Percentiles rank a stretch among this genome's conserved stretches.
These are phyloP conservation scores for Pseudogymnoascus sp. DNA, from an alignment of 2,329 filamentous ascomycete genomes.

Conservation along the genomic window DNA sequence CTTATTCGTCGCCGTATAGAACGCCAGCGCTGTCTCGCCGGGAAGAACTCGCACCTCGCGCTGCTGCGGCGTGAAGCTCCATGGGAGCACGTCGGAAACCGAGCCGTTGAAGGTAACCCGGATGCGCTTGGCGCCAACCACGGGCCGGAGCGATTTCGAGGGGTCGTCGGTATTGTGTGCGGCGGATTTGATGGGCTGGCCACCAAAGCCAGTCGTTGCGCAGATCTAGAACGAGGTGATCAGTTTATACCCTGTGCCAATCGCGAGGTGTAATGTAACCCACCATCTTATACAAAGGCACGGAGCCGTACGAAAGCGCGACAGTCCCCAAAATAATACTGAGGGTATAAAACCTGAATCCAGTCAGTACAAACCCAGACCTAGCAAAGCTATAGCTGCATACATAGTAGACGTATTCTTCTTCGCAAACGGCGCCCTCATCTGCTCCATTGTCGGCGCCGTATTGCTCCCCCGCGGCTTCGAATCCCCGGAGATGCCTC, in stretches of 20 bases:
- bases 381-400: constrained; percentile 14
- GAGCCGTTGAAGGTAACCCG: constrained; percentile 94
- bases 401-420: constrained; percentile 64
- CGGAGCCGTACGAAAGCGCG: constrained; percentile 73
- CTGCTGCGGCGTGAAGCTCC: constrained; percentile 97
- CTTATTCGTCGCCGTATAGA: constrained; percentile 93
- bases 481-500: not conserved
- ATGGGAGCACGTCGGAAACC: constrained; percentile 88
- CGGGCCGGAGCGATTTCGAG: constrained; percentile 69
- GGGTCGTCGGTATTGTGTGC: constrained; percentile 59
- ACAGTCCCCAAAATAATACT: constrained; percentile 74
- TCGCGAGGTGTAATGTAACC: constrained; percentile 16
- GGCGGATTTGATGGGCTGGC: constrained; percentile 78
- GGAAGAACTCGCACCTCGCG: constrained; percentile 91
- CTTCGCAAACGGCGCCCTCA: constrained; percentile 55
- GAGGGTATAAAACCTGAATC: constrained; percentile 61
- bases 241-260: constrained; percentile 13
- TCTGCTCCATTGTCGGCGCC: constrained; percentile 53
- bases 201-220: constrained; percentile 83
- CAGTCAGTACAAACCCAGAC: not conserved
- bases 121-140: constrained; percentile 73
- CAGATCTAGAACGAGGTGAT: constrained; percentile 52
- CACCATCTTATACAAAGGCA: constrained; percentile 84
- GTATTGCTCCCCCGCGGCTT: not conserved
- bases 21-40: constrained; percentile 92